Percentiles rank a stretch among this genome's conserved stretches.
Evolutionary conservation across 805 yeast genomes (phyloP).

Genomic region (Metschnikowia vanudenii): DNA sequence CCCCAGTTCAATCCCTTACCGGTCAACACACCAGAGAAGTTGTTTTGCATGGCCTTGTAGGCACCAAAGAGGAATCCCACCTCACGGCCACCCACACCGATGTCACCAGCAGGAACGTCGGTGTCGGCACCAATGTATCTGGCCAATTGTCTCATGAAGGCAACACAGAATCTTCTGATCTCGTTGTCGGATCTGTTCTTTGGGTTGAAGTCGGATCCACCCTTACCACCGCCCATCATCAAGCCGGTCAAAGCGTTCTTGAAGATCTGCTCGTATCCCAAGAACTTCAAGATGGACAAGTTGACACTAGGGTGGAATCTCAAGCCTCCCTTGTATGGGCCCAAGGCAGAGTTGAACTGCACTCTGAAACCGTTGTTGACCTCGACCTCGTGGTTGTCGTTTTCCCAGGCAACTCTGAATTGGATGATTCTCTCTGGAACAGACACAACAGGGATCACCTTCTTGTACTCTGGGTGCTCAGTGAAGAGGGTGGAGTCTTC

Average conservation of each 20-base stretch:
- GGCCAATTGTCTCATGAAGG: slow-evolving; percentile 93
- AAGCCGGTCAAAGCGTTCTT: slow-evolving; percentile 97
- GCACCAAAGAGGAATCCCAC: slow-evolving; percentile 96
- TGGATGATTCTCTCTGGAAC: slow-evolving; percentile 95
- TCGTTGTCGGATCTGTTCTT: slow-evolving; percentile 91
- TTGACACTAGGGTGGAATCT: slow-evolving; percentile 98
- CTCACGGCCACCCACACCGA: slow-evolving; percentile 97
- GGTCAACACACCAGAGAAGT: slow-evolving; percentile 95
- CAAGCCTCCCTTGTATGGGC: slow-evolving; percentile 99
- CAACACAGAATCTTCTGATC: slow-evolving; percentile 93
- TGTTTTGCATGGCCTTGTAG: slow-evolving; percentile 85
- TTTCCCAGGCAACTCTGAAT: slow-evolving; percentile 98
- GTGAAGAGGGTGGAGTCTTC: slow-evolving; percentile 88
- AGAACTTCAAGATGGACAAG: slow-evolving; percentile 89
- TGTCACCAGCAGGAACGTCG: slow-evolving; percentile 99
- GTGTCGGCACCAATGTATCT: slow-evolving; percentile 96
- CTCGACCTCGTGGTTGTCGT: slow-evolving; percentile 86
- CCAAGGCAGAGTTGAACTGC: slow-evolving; percentile 96
- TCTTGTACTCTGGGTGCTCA: slow-evolving; percentile 85
- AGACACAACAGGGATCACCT: slow-evolving; percentile 84
- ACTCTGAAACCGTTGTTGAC: slow-evolving; percentile 98
- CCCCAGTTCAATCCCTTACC: slow-evolving; percentile 99
- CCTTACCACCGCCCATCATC: slow-evolving; percentile 99
- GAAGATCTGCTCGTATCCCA: slow-evolving; percentile 98
- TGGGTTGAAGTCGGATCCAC: slow-evolving; percentile 98